Percentiles rank a stretch among this genome's conserved stretches.
These are phyloP conservation scores for Plasmodium blacklocki DNA, from an alignment of 169 alveolate genomes.

Conservation along the genomic window DNA sequence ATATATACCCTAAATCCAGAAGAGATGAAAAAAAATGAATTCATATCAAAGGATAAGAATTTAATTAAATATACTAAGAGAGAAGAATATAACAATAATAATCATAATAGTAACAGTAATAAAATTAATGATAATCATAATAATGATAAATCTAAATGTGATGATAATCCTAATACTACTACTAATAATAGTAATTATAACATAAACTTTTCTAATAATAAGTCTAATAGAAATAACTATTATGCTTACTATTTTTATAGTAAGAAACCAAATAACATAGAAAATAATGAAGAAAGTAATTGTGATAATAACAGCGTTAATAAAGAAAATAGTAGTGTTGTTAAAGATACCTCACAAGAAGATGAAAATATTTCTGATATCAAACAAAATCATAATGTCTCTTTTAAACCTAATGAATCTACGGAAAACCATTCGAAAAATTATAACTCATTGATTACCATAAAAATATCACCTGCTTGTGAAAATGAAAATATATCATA, in stretches of 20 bases:
- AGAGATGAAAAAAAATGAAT: background rate
- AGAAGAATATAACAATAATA: background rate
- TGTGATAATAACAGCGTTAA: background rate
- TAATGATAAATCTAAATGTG: background rate
- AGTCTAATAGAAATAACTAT: background rate
- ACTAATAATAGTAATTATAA: background rate
- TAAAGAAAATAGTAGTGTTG: background rate
- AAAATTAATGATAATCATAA: conserved; percentile 1
- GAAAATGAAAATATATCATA: too few species aligned
- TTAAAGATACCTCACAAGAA: background rate
- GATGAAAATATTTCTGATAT: background rate
- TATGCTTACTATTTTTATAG: too few species aligned
- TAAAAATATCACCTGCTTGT: too few species aligned
- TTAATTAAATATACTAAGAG: background rate
- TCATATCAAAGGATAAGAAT: background rate
- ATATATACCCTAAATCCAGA: conserved; percentile 29
- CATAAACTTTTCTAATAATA: background rate
- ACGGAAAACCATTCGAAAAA: background rate
- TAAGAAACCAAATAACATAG: background rate
- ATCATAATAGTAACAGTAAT: background rate
- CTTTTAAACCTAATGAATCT: too few species aligned
- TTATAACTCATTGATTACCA: background rate
- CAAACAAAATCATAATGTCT: too few species aligned
- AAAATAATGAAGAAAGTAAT: background rate
- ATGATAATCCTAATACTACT: background rate